A percentile compares a stretch with the other conserved stretches of the same genome.
These are phyloP conservation scores for Pogostemon cablin DNA, from an alignment of 257 asterid species.

Conservation along the genomic window DNA sequence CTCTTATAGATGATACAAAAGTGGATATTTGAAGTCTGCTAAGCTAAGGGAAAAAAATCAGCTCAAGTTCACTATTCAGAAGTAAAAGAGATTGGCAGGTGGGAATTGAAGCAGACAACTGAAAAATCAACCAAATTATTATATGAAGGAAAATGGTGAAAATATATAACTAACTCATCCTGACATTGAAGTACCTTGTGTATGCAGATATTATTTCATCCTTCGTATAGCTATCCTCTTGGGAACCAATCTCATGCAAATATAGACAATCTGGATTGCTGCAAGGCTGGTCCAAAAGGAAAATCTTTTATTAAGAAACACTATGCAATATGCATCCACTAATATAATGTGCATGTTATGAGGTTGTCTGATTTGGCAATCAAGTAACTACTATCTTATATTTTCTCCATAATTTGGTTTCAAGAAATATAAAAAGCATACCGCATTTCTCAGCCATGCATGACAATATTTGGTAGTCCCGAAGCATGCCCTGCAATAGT, in stretches of 20 bases:
- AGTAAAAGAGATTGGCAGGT: neutral
- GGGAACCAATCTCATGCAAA: constrained; percentile 88
- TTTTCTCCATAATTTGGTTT: constrained; percentile 21
- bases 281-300: constrained; percentile 69
- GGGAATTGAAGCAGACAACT: neutral
- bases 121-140: constrained; percentile 27
- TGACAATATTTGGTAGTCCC: constrained; percentile 93
- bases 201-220: constrained; percentile 87
- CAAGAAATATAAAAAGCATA: constrained; percentile 36
- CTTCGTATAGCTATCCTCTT: constrained; percentile 86
- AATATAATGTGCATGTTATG: neutral
- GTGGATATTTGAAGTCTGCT: neutral
- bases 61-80: constrained; percentile 4
- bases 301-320: constrained; percentile 21
- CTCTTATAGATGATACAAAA: neutral
- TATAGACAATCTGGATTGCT: constrained; percentile 88
- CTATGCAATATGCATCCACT: neutral
- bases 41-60: neutral
- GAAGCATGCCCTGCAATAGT: constrained; percentile 78
- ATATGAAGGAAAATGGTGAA: constrained; percentile 27
- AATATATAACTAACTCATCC: constrained; percentile 43
- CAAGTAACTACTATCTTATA: constrained; percentile 3
- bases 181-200: constrained; percentile 61
- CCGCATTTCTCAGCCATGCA: constrained; percentile 93
- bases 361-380: neutral